Evolutionary conservation across 495 filamentous ascomycete genomes (phyloP).

Genomic region (Chaetomidium leptoderma): DNA sequence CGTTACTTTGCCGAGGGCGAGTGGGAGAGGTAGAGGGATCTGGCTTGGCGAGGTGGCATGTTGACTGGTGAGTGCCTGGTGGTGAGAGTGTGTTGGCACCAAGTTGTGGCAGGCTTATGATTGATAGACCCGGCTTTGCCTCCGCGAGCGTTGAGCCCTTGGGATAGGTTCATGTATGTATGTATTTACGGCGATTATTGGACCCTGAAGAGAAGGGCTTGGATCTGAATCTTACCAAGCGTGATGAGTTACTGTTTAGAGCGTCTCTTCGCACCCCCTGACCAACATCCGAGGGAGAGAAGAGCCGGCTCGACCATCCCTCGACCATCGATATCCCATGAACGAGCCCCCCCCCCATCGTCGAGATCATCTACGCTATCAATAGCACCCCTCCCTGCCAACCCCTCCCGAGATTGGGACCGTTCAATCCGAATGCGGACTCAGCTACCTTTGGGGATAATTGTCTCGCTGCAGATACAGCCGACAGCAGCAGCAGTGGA

Average conservation of each 20-base stretch:
- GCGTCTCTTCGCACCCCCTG: background rate
- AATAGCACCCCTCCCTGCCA: no score
- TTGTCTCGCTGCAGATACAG: no score
- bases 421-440: no score
- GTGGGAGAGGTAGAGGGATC: conserved; percentile 27
- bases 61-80: background rate
- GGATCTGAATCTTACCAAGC: background rate
- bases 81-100: background rate
- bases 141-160: background rate
- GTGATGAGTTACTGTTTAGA: background rate
- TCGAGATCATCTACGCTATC: no score
- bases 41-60: background rate
- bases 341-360: no score
- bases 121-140: conserved; percentile 6
- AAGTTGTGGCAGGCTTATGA: background rate
- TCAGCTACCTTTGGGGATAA: no score
- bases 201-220: background rate
- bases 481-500: no score
- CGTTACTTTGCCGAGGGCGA: conserved; percentile 67
- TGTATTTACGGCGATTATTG: background rate
- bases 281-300: background rate
- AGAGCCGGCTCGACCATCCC: no score
- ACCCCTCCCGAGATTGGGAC: no score
- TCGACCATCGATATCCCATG: no score
- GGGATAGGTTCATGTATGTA: conserved; percentile 5